phyloP scores from a whole-genome alignment of 768 basidiomycete species.

The Tubosaeta sp. region DNA sequence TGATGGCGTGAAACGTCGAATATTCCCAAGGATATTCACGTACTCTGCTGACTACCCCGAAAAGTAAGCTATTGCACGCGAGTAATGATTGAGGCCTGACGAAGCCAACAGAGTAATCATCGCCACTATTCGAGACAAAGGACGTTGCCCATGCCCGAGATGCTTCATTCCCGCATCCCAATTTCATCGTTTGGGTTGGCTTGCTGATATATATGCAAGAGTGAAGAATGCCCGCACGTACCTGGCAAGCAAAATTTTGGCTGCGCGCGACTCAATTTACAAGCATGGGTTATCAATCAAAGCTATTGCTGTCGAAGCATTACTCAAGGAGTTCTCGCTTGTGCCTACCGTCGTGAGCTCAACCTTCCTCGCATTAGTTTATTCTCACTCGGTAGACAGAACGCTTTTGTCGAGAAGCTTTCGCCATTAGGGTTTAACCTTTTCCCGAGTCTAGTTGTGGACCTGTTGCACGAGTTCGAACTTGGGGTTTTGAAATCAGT shows the following conservation, averaged over 20 bases:
- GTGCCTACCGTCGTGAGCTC: too few species aligned
- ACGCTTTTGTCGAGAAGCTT: constrained; percentile 26
- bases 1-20: constrained; percentile 15
- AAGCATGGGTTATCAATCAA: too few species aligned
- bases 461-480: constrained; percentile 41
- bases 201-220: not conserved
- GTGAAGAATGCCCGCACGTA: too few species aligned
- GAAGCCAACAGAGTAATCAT: constrained; percentile 18
- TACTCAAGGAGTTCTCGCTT: too few species aligned
- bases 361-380: not conserved
- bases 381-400: constrained; percentile 20
- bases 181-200: constrained; percentile 4
- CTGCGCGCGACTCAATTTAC: too few species aligned
- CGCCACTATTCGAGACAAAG: constrained; percentile 26
- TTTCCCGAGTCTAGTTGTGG: constrained; percentile 26
- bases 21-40: constrained; percentile 30
- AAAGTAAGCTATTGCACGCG: constrained; percentile 22
- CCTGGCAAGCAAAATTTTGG: too few species aligned
- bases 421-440: constrained; percentile 23
- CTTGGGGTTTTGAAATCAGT: constrained; percentile 36
- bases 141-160: constrained; percentile 28
- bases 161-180: constrained; percentile 21
- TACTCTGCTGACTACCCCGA: constrained; percentile 37
- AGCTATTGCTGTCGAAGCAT: too few species aligned
- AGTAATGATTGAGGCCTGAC: not conserved